These are phyloP conservation scores for Calendula officinalis DNA, from an alignment of 129 eudicot species.

Conservation along the genomic window DNA sequence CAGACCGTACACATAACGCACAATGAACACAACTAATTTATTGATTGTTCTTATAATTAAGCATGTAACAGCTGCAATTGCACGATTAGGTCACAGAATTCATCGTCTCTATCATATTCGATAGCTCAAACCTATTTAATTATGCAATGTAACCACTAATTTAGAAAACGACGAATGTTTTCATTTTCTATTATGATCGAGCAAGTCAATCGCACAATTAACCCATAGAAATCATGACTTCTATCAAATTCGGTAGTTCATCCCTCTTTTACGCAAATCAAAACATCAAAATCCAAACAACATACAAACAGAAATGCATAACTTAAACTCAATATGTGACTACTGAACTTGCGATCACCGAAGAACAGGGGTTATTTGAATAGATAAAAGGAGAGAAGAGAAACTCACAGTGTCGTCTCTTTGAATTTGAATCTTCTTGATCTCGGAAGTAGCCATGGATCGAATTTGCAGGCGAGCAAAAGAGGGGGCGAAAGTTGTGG, in stretches of 20 bases:
- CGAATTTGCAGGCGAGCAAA: slow-evolving; percentile 33
- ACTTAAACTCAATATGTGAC: not conserved
- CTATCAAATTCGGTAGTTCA: slow-evolving; percentile 3
- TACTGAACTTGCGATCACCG: not conserved
- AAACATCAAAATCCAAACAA: not conserved
- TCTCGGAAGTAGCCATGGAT: slow-evolving; percentile 53
- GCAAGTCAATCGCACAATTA: not conserved
- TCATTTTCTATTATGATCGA: not conserved
- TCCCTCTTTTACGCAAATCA: not conserved
- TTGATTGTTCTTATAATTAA: too few species aligned
- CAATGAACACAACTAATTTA: not conserved
- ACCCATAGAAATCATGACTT: not conserved
- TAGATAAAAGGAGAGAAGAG: not conserved
- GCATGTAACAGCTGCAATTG: not conserved
- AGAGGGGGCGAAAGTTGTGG: slow-evolving; percentile 19
- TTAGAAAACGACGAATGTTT: not conserved
- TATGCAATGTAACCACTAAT: not conserved
- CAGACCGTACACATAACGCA: not conserved
- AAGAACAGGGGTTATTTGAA: slow-evolving; percentile 2
- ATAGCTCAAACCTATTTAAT: not conserved
- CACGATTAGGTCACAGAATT: not conserved
- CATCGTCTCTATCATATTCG: not conserved
- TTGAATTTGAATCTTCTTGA: slow-evolving; percentile 75
- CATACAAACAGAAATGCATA: not conserved
- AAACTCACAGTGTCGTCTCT: slow-evolving; percentile 63